Evolutionary conservation across 495 filamentous ascomycete species (phyloP), one percentile per base, ranked within the genome.

Genomic region (Physcia stellaris): DNA sequence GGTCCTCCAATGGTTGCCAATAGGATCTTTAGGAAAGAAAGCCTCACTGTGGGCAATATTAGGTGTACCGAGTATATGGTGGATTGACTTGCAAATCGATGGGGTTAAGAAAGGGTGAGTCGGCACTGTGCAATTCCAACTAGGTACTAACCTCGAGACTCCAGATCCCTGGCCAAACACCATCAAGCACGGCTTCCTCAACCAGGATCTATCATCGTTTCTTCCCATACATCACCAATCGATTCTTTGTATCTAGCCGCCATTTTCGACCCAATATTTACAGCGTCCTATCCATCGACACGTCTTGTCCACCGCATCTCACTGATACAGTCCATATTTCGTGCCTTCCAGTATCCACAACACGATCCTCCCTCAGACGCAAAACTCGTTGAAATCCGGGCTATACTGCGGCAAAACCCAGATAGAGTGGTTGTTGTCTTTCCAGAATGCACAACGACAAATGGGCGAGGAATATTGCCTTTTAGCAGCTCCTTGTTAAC

Each of bases 241-340:
- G 90, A 99, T 55, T 79, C 83, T 4, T 62, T 99, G 24, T 96
- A 96, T 57, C 75, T 99, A n/a, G 85, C 88, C 32, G 86, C 86
- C 22, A 85, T 98, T 50, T 98, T 95, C 62, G 84, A 93, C 57
- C 87, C 87, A 15, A 68, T 99, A 55, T 96, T 99, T 62, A 88
- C 84, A 24, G 68, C 77, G 13, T 80, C 73, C 7, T 93, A 84
- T 54, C 85, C 86, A 0, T 60, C 65, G 45, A 77, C 75, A 0
- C 71, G 72, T 23, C 71, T 76, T 28, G 83, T 96, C 20, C 73
- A 80, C 39, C 75, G 63, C 26, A 73, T 96, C 33, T 77, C 79
- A 3, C 76, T 95, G 3, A 62, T 86, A 22, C 60, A 71, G 34
- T 84, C 86, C 24, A 74, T 93, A 12, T 49, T 77, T 12, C 70